Base-by-base conservation (phyloP, 2,329 filamentous ascomycete genomes). In the Epichloe sibirici region DNA sequence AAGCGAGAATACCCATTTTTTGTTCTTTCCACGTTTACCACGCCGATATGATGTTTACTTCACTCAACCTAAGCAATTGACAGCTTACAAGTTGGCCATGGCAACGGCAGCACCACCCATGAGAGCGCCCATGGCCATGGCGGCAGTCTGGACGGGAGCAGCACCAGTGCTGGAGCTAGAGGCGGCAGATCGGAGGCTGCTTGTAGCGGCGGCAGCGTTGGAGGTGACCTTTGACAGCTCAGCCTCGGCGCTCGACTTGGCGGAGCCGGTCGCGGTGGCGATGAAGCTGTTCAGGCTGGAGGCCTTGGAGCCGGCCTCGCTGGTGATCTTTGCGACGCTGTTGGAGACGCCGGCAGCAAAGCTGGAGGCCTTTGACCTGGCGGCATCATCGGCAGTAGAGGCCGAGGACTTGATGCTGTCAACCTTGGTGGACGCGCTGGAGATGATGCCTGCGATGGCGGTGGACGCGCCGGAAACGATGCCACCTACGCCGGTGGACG, bases 51-150 rank as follows among this genome's bases (percentile, higher is more conserved):
- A 31, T 31, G 8, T 31, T 1, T 9, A 31, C 17, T 21, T 1
- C 28, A 9, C 28, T 4, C 8, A 31, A 9, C 8, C 8, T 0
- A 0, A 9, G 28, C 8, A 31, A 31, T 2, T 4, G 43, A 3
- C 34, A 1, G 17, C 23, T 67, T 73, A 76, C 59, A 75, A 53
- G 65, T 74, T 74, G 59, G 62, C 67, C 47, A 45, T 45, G 39
- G 74, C 57, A 49, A 74, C 53, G 49, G 71, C 74, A 3, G 70
- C 72, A 58, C 73, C 74, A 25, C 73, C 74, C 48, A 75, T 62
- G 53, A 76, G 64, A 25, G 72, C 73, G 35, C 73, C 73, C 46
- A 76, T 62, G 21, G 69, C 73, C 43, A 75, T 57, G 31, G 67
- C 71, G 31, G 65, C 74, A 15, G 71, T 74, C 56, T 66, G 67